Base-by-base conservation (phyloP, 345 rosid genomes). In the Turnera subulata region DNA sequence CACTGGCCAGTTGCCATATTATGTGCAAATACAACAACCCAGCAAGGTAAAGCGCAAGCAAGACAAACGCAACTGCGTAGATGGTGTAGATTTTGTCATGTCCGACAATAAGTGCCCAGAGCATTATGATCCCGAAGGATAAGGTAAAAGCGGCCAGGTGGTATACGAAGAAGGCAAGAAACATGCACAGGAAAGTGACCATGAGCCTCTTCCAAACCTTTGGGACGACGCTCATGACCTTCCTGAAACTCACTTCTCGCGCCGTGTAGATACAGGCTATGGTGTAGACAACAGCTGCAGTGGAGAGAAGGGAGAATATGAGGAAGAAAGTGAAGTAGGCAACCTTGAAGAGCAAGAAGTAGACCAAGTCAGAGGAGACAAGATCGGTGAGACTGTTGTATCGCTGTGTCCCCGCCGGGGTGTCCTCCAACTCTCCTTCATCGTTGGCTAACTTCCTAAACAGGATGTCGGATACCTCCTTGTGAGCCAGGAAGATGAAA, bases 281-380 rank as follows among this genome's bases (percentile, higher is more conserved):
- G 52, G 82, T 66, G 71, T 75, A 79, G n/a, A 77, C 84, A 10
- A 79, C 80, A 1, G 84, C 82, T 0, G 84, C 57, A 1, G 82
- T 79, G 6, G 88, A 82, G 0, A 82, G 58, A 26, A 79, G 75
- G 15, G 78, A 68, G 26, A 79, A 40, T 59, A 51, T 18, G 51
- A 77, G 55, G 44, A 32, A 21, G 58, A 70, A 24, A 29, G 63
- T 63, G 60, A 65, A 37, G 70, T 79, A 82, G 6, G 39, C 68
- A 4, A 54, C 53, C 4, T 69, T 45, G 52, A 70, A 71, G 38
- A 75, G 59, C 63, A 58, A 60, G 22, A 29, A 68, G 20, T 45
- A 43, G 32, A 71, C 23, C 71, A 62, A 16, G n/a, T 73, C 77
- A 5, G 46, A 1, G 61, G 75, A 61, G 50, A 78, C 23, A 13